Percentiles rank a stretch among this genome's conserved stretches.
phyloP scores from a whole-genome alignment of 768 basidiomycete species.

The Roridomyces roridus region DNA sequence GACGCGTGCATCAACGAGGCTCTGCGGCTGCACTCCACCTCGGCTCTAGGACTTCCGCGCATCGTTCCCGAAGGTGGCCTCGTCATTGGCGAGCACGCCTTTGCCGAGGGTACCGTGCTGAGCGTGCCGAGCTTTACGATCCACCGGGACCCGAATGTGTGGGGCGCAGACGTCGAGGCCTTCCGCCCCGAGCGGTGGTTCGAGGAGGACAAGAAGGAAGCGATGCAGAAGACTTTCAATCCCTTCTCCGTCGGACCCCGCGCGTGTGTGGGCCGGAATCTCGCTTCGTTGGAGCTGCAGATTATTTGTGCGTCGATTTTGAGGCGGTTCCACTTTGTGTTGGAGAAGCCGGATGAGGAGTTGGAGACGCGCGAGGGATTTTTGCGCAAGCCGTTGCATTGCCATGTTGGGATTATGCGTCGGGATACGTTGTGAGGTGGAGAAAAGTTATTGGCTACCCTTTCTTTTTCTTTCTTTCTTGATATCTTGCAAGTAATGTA shows the following conservation, averaged over 20 bases:
- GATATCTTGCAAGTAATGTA: too few relatives aligned
- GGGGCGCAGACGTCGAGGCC: slow-evolving; percentile 78
- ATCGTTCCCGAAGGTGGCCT: slow-evolving; percentile 74
- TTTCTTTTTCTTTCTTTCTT: too few relatives aligned
- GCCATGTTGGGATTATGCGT: slow-evolving; percentile 74
- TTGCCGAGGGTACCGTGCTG: slow-evolving; percentile 75
- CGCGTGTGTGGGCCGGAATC: slow-evolving; percentile 84
- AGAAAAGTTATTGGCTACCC: too few relatives aligned
- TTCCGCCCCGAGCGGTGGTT: slow-evolving; percentile 90
- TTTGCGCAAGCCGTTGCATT: slow-evolving; percentile 80
- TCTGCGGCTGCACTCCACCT: slow-evolving; percentile 84
- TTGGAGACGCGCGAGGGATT: slow-evolving; percentile 85
- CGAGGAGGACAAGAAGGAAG: slow-evolving; percentile 61
- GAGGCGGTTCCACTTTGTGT: slow-evolving; percentile 75
- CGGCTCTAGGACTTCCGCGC: slow-evolving; percentile 84
- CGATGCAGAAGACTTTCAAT: slow-evolving; percentile 78
- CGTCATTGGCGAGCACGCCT: slow-evolving; percentile 59
- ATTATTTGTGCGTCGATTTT: slow-evolving; percentile 84
- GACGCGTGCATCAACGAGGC: slow-evolving; percentile 88
- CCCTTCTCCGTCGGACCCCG: slow-evolving; percentile 88
- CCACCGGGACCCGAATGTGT: slow-evolving; percentile 71
- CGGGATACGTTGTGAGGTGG: slow-evolving; percentile 43
- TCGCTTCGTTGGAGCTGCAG: slow-evolving; percentile 79
- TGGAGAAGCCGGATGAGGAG: slow-evolving; percentile 64
- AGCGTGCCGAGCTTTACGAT: slow-evolving; percentile 86